Percentiles rank a stretch among this genome's conserved stretches.
phyloP scores from a whole-genome alignment of 257 asterid genomes.

The Ligustrum vulgare region DNA sequence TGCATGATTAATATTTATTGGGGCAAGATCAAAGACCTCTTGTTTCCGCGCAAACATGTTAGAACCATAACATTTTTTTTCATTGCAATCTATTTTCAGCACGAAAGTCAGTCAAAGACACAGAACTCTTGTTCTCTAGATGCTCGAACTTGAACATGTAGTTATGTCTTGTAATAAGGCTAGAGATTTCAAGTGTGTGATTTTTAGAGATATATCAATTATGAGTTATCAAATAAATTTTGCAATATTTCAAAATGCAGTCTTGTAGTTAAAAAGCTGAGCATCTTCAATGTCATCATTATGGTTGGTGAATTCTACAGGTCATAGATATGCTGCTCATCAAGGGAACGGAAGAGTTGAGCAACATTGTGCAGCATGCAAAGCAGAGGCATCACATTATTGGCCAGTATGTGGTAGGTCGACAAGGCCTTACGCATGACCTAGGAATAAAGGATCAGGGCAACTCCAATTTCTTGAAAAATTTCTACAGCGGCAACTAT shows the following conservation, averaged over 20 bases:
- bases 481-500: slow-evolving; percentile 78
- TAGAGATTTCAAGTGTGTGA: neutral
- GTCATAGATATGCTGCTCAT: slow-evolving; percentile 85
- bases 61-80: neutral
- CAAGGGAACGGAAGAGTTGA: slow-evolving; percentile 86
- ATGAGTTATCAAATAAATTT: neutral
- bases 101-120: neutral
- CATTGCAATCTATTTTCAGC: neutral
- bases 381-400: slow-evolving; percentile 93
- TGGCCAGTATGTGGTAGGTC: slow-evolving; percentile 73
- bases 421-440: slow-evolving; percentile 45
- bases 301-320: slow-evolving; percentile 34
- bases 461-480: slow-evolving; percentile 64
- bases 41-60: neutral
- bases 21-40: neutral
- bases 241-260: neutral
- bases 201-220: neutral
- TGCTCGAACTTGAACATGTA: neutral
- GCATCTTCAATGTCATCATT: slow-evolving; percentile 3
- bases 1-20: neutral
- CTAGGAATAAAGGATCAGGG: slow-evolving; percentile 51
- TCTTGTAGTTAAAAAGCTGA: neutral
- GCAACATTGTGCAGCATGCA: slow-evolving; percentile 73
- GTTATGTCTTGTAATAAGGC: neutral
- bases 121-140: neutral